Percentiles rank a stretch among this genome's conserved stretches.
Conservation (phyloP, 805 yeast genomes). For the Kuraishia molischiana region DNA sequence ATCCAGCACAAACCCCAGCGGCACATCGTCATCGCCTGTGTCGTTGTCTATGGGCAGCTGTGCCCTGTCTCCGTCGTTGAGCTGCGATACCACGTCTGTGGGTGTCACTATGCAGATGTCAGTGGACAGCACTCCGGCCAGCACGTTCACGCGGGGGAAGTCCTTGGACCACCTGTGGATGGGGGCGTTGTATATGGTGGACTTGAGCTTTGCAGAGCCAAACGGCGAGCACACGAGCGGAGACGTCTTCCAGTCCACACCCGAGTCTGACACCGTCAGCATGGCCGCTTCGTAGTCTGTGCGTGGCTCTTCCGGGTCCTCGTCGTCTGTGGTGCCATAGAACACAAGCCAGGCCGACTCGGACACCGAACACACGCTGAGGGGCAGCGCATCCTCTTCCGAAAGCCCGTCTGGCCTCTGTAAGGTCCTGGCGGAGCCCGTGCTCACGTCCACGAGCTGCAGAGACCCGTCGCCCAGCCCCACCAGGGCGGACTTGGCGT, state of each 20-base stretch:
- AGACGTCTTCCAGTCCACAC: background rate
- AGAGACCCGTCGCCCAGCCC: background rate
- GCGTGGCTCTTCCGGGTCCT: background rate
- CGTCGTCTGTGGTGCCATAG: background rate
- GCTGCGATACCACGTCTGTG: conserved; percentile 29
- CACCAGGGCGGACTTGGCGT: background rate
- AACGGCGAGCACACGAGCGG: conserved; percentile 35
- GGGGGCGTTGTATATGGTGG: conserved; percentile 31
- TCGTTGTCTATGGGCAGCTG: conserved; percentile 61
- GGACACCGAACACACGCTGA: background rate
- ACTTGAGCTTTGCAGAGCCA: conserved; percentile 36
- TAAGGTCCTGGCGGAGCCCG: conserved; percentile 17
- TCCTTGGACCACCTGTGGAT: conserved; percentile 31
- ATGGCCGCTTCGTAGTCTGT: background rate
- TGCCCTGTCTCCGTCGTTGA: conserved; percentile 67
- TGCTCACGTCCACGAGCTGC: conserved; percentile 9
- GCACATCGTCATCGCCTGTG: conserved; percentile 57
- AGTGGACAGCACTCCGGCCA: conserved; percentile 56
- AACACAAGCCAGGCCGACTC: background rate
- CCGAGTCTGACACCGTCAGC: background rate
- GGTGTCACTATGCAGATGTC: conserved; percentile 44
- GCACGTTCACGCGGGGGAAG: conserved; percentile 24
- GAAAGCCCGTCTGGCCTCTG: conserved; percentile 15
- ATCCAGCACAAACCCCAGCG: conserved; percentile 65
- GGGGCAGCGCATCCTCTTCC: background rate